These are phyloP conservation scores for Neurospora sp. DNA, from an alignment of 2,329 filamentous ascomycete genomes.

Conservation along the genomic window DNA sequence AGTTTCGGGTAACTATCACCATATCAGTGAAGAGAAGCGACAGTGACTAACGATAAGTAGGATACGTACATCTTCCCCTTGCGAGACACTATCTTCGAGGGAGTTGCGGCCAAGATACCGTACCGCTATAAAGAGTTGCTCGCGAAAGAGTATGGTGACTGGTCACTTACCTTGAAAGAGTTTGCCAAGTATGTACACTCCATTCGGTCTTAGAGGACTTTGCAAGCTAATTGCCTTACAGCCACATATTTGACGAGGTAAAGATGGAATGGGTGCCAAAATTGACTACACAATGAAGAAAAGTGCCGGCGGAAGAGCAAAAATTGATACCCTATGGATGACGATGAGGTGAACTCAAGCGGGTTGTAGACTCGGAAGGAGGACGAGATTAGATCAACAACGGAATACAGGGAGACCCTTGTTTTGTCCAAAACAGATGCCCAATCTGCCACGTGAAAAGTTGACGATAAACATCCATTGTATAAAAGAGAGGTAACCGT, in stretches of 20 bases:
- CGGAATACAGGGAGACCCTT: background rate
- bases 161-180: conserved; percentile 38
- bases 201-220: background rate
- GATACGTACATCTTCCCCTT: conserved; percentile 57
- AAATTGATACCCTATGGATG: background rate
- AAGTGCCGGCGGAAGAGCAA: background rate
- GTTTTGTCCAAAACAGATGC: background rate
- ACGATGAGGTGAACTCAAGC: background rate
- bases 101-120: conserved; percentile 55
- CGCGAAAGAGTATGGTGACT: conserved; percentile 44
- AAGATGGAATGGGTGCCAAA: conserved; percentile 20
- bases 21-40: background rate
- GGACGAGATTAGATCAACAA: background rate
- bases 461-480: background rate
- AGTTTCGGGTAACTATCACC: conserved; percentile 30
- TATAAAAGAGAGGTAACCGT: background rate
- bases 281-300: background rate
- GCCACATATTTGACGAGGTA: conserved; percentile 7
- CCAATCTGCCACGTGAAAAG: background rate
- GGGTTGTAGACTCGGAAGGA: background rate
- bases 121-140: conserved; percentile 50
- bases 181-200: conserved; percentile 36
- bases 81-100: conserved; percentile 59
- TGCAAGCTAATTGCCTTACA: background rate
- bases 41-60: conserved; percentile 19